Base-by-base conservation (phyloP, 371 early-diverging fungal genomes). In the Mucor lusitanicus region DNA sequence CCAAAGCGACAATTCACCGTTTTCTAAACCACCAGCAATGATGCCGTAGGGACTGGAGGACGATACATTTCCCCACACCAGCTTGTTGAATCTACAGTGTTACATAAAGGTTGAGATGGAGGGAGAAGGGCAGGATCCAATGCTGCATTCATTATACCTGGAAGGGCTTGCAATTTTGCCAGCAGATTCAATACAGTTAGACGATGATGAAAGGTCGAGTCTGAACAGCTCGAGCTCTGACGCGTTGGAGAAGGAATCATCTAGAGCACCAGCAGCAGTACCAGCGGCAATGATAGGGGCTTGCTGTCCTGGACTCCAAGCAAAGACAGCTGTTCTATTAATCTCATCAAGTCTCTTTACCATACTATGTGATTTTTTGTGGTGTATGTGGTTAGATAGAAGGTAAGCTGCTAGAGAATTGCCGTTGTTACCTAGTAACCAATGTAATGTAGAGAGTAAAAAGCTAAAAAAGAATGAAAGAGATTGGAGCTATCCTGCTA, bases 221-320 rank as follows among this genome's bases (percentile, higher is more conserved):
- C 89, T 87, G 74, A 93, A 96, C 48, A 99, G 78, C 78, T 97
- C 97, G 42, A 99, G 88, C 75, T 92, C 92, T 6, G 97, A 91
- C 54, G 91, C 87, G 78, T 92, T 94, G 59, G 93, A 93, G 74
- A 99, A 99, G 17, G 94, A 90, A 54, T 95, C 97, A 82, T 97
- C 98, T 63, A 99, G 85, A 30, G 99, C 97, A 27, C 99, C 99
- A 9, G 98, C 95, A 33, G 95, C 96, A 28, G 97, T 95, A 63
- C 97, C 99, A 15, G 92, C 85, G n/a, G 97, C 97, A 62, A 99
- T 83, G 59, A 90, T 76, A 32, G 91, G 85, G 25, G 85, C 65
- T 53, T 90, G 86, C 70, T 90, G 91, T 30, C 87, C 87, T 48
- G 94, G 92, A 59, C 91, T 86, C 94, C 94, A 94, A 28, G 94